A percentile compares a stretch with the other conserved stretches of the same genome.
Evolutionary conservation across 345 rosid species (phyloP).

Genomic region (Arabidopsis arenosa): DNA sequence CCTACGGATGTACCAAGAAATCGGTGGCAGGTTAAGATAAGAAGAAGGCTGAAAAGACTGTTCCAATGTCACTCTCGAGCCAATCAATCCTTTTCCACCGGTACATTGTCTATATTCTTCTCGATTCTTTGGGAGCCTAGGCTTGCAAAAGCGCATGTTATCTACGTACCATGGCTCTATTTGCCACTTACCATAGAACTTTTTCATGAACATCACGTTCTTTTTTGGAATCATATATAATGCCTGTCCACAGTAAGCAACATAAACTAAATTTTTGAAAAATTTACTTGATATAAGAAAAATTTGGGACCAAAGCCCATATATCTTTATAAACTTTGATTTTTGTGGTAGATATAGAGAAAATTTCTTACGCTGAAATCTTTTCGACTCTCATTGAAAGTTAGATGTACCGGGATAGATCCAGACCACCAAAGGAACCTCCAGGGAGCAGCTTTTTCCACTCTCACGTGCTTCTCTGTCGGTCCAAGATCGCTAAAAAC

Average conservation of each 20-base stretch:
- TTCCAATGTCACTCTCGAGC: conserved; percentile 64
- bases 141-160: conserved; percentile 54
- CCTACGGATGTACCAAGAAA: conserved; percentile 82
- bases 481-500: conserved; percentile 14
- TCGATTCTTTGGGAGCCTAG: conserved; percentile 58
- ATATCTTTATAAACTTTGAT: neutral
- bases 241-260: conserved; percentile 46
- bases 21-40: conserved; percentile 69
- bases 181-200: conserved; percentile 75
- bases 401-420: neutral
- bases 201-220: conserved; percentile 71
- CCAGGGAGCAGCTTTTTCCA: conserved; percentile 1
- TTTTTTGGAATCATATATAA: conserved; percentile 58
- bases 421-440: conserved; percentile 15
- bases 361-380: neutral
- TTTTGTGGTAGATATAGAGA: neutral
- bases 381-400: neutral
- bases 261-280: neutral
- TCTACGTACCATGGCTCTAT: conserved; percentile 71
- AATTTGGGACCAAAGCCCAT: neutral
- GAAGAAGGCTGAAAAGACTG: conserved; percentile 69
- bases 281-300: neutral
- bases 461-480: neutral
- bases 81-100: conserved; percentile 69
- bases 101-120: conserved; percentile 64